Evolutionary conservation across 768 basidiomycete species (phyloP).

Genomic region (Tricholoma terreum): DNA sequence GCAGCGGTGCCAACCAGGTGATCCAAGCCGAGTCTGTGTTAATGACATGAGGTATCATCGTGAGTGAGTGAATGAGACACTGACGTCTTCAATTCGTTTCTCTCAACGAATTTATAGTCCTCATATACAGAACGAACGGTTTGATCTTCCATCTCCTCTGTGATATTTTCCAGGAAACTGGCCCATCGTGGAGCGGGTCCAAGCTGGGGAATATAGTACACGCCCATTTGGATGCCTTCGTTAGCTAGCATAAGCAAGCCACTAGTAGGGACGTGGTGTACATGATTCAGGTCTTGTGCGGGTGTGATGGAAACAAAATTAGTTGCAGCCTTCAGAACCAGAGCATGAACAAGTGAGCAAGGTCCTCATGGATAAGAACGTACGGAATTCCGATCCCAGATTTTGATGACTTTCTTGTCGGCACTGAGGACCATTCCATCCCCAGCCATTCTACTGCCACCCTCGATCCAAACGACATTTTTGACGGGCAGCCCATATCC

Average conservation of each 20-base stretch:
- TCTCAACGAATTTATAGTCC: constrained; percentile 96
- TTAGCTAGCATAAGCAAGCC: constrained; percentile 91
- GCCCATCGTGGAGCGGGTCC: constrained; percentile 98
- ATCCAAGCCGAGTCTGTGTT: constrained; percentile 79
- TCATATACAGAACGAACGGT: constrained; percentile 78
- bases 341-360: constrained; percentile 6
- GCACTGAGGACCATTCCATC: constrained; percentile 88
- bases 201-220: constrained; percentile 93
- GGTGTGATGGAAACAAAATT: constrained; percentile 95
- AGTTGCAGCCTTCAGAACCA: constrained; percentile 55
- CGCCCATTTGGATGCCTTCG: constrained; percentile 94
- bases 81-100: constrained; percentile 79
- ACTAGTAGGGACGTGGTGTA: constrained; percentile 86
- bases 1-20: constrained; percentile 93
- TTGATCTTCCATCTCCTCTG: constrained; percentile 96
- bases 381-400: constrained; percentile 89
- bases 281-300: constrained; percentile 81
- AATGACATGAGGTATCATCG: constrained; percentile 5
- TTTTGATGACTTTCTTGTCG: constrained; percentile 96
- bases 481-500: constrained; percentile 92
- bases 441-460: constrained; percentile 78
- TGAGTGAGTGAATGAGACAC: constrained; percentile 26
- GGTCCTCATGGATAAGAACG: constrained; percentile 23
- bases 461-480: constrained; percentile 86
- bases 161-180: constrained; percentile 96